These are phyloP conservation scores for Bauhinia variegata DNA, from an alignment of 306 rosid genomes.

Conservation along the genomic window DNA sequence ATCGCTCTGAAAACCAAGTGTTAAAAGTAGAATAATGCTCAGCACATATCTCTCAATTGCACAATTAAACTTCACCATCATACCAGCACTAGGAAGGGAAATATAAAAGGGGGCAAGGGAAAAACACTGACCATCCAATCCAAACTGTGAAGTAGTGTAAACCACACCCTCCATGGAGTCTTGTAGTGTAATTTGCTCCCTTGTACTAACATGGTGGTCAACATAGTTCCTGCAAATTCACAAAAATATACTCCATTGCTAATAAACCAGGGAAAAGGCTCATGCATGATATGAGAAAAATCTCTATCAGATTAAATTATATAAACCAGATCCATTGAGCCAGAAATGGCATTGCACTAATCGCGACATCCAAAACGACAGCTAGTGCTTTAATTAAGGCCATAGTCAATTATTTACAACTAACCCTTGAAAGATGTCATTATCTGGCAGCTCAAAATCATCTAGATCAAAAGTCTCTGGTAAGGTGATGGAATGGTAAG, in stretches of 20 bases:
- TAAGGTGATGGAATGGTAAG: conserved; percentile 95
- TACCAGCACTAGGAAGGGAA: conserved; percentile 13
- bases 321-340: not conserved
- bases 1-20: conserved; percentile 72
- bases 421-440: conserved; percentile 87
- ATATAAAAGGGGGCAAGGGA: conserved; percentile 13
- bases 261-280: conserved; percentile 35
- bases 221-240: conserved; percentile 83
- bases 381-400: conserved; percentile 26
- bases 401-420: conserved; percentile 42
- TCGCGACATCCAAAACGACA: conserved; percentile 5
- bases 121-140: conserved; percentile 83
- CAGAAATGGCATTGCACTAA: conserved; percentile 20
- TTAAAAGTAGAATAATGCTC: conserved; percentile 31
- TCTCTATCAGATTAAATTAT: conserved; percentile 14
- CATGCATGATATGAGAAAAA: conserved; percentile 18
- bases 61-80: conserved; percentile 22
- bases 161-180: conserved; percentile 95
- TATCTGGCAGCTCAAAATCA: conserved; percentile 98
- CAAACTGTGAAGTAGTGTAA: conserved; percentile 91
- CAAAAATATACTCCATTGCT: conserved; percentile 40
- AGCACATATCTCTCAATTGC: conserved; percentile 19
- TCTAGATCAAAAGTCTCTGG: conserved; percentile 99
- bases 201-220: conserved; percentile 90
- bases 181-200: conserved; percentile 98